These are phyloP conservation scores for Solanum neorickii DNA, from an alignment of 257 asterid genomes.

Conservation along the genomic window DNA sequence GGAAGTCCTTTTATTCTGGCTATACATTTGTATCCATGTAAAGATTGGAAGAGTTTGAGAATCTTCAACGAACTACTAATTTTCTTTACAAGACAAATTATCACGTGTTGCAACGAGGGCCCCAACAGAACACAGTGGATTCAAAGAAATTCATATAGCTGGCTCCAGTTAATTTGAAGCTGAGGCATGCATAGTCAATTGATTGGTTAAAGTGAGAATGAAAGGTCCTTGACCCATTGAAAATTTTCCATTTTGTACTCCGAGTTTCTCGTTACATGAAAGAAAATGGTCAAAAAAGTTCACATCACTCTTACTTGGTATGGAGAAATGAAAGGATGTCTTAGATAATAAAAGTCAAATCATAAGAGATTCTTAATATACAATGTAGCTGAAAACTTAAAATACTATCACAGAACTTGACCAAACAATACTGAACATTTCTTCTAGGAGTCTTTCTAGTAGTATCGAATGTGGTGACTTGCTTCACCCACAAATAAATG, in stretches of 20 bases:
- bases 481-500: background rate
- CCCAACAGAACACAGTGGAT: background rate
- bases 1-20: background rate
- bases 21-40: background rate
- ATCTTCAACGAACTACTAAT: background rate
- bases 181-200: background rate
- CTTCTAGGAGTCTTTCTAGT: background rate
- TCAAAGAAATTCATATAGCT: background rate
- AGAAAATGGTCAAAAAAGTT: background rate
- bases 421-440: background rate
- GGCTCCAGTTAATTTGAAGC: background rate
- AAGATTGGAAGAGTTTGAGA: background rate
- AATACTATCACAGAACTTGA: background rate
- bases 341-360: background rate
- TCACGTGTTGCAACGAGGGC: background rate
- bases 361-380: background rate
- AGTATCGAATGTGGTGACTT: background rate
- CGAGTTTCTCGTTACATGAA: background rate
- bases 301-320: background rate
- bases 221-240: background rate
- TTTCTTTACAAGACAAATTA: background rate
- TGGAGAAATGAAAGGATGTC: background rate
- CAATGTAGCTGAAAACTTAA: background rate
- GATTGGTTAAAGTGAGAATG: background rate
- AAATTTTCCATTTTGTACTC: background rate